These are phyloP conservation scores for Lactarius vividus DNA, from an alignment of 768 basidiomycete species.

Conservation along the genomic window DNA sequence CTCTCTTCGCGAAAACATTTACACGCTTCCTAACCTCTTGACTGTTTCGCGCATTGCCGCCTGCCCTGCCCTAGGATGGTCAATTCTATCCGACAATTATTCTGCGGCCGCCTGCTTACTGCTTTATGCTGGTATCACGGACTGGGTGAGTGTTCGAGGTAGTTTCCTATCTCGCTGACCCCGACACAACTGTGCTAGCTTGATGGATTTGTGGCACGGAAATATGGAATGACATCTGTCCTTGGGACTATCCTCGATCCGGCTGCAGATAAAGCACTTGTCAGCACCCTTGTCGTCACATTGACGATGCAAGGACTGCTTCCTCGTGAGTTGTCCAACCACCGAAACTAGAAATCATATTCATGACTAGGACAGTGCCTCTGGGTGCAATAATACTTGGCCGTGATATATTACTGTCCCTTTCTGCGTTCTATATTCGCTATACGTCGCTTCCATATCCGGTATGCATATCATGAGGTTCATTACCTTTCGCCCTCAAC, in stretches of 20 bases:
- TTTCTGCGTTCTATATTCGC: slow-evolving; percentile 91
- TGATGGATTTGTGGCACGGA: slow-evolving; percentile 88
- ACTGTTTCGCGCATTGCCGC: slow-evolving; percentile 85
- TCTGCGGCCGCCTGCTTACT: slow-evolving; percentile 77
- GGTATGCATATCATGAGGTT: slow-evolving; percentile 46
- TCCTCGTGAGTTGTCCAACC: slow-evolving; percentile 53
- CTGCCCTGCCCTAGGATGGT: slow-evolving; percentile 91
- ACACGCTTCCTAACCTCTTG: slow-evolving; percentile 89
- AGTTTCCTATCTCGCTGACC: neutral
- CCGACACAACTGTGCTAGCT: slow-evolving; percentile 48
- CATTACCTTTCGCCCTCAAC: slow-evolving; percentile 17
- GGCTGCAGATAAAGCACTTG: slow-evolving; percentile 91
- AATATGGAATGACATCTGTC: slow-evolving; percentile 85
- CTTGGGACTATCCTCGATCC: slow-evolving; percentile 95
- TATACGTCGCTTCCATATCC: slow-evolving; percentile 87
- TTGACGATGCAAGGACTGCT: slow-evolving; percentile 80
- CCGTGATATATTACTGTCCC: slow-evolving; percentile 78
- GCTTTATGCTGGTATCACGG: slow-evolving; percentile 89
- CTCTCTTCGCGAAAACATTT: slow-evolving; percentile 77
- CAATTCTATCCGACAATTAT: slow-evolving; percentile 80
- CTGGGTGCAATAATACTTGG: slow-evolving; percentile 85
- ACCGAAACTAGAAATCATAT: neutral
- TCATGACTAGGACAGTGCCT: slow-evolving; percentile 54
- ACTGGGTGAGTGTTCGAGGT: slow-evolving; percentile 53
- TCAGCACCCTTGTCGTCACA: slow-evolving; percentile 91